Evolutionary conservation across 164 flowering plant species (phyloP).

Genomic region (Warburgia ugandensis): DNA sequence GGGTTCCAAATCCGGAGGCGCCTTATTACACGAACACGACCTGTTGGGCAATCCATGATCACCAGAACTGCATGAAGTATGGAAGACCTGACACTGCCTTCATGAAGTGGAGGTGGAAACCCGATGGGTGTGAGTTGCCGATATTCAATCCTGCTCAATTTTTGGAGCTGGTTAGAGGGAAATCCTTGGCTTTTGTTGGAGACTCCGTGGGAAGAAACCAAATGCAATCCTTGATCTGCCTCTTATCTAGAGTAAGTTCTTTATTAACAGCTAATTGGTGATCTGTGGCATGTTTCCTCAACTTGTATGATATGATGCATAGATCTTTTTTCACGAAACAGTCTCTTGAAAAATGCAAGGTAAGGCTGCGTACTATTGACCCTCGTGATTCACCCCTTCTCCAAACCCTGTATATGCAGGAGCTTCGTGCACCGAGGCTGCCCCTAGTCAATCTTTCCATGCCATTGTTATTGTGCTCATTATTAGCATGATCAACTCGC

Average conservation of each 20-base stretch:
- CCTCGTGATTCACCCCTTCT: no score
- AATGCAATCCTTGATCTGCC: conserved; percentile 75
- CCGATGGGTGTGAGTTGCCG: conserved; percentile 60
- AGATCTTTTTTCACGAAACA: no score
- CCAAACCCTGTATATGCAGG: no score
- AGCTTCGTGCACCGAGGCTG: no score
- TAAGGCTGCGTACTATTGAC: no score
- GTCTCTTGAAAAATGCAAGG: no score
- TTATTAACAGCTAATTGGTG: neutral
- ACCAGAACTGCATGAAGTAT: conserved; percentile 69
- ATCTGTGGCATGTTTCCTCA: no score
- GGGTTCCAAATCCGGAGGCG: conserved; percentile 52
- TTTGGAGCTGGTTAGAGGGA: conserved; percentile 46
- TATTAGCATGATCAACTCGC: no score
- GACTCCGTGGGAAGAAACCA: conserved; percentile 80
- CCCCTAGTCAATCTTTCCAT: no score
- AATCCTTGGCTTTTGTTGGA: conserved; percentile 68
- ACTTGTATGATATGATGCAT: no score
- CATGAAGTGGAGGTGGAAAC: conserved; percentile 83
- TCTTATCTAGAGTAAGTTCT: conserved; percentile 53
- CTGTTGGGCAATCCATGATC: conserved; percentile 69
- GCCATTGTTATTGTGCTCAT: no score
- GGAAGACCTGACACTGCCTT: conserved; percentile 56
- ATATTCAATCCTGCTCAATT: conserved; percentile 50
- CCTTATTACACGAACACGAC: conserved; percentile 62